Percentiles rank a stretch among this genome's conserved stretches.
Conservation (phyloP, 495 filamentous ascomycete species). For the Talaromyces liani region DNA sequence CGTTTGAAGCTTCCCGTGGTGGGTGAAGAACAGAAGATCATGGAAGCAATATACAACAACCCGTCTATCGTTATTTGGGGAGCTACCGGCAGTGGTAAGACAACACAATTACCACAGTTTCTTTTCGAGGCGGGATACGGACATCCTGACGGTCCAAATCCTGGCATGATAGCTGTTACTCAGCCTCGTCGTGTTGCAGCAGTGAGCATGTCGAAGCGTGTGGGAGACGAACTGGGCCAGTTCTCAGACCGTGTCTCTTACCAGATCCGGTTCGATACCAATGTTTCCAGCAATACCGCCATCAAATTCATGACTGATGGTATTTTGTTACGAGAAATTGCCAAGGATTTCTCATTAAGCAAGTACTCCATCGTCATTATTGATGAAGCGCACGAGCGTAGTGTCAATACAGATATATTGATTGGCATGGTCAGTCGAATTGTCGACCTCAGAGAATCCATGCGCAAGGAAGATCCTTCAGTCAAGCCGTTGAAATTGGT, state of each 20-base stretch:
- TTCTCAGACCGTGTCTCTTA: conserved; percentile 68
- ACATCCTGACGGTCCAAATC: conserved; percentile 62
- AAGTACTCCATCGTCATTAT: conserved; percentile 94
- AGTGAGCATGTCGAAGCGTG: conserved; percentile 90
- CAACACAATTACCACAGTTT: conserved; percentile 94
- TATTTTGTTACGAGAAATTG: conserved; percentile 85
- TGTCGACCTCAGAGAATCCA: conserved; percentile 63
- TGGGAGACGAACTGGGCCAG: conserved; percentile 74
- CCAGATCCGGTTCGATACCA: conserved; percentile 92
- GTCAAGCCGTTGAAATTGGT: conserved; percentile 80
- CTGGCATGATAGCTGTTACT: conserved; percentile 90
- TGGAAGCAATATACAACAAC: conserved; percentile 94
- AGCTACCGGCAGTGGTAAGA: conserved; percentile 94
- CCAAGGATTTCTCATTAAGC: conserved; percentile 79
- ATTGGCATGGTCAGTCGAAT: conserved; percentile 95
- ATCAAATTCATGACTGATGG: conserved; percentile 99
- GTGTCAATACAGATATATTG: conserved; percentile 94
- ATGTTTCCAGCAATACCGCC: conserved; percentile 71
- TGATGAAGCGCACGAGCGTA: conserved; percentile 96
- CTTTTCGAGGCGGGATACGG: conserved; percentile 92
- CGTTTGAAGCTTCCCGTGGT: conserved; percentile 83
- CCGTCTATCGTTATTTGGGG: conserved; percentile 87
- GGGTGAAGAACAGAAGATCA: conserved; percentile 92
- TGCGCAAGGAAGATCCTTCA: conserved; percentile 54
- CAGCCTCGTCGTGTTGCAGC: conserved; percentile 91